Evolutionary conservation across 2,329 filamentous ascomycete genomes (phyloP).

Genomic region (Aspergillus sclerotialis): DNA sequence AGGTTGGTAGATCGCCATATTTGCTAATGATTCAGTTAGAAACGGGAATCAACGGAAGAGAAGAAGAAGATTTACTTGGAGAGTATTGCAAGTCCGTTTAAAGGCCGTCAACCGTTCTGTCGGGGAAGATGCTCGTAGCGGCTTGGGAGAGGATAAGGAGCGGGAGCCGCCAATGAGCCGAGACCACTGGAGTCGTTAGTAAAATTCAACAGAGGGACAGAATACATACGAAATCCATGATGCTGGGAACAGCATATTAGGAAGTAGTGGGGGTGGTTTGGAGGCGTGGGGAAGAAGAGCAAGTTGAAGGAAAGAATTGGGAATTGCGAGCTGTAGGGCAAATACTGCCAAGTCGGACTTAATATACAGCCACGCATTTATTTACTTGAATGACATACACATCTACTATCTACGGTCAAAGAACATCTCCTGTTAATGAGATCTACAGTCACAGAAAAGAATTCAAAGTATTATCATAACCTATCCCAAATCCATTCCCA

Average conservation of each 20-base stretch:
- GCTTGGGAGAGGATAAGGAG: constrained; percentile 39
- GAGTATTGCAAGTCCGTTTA: constrained; percentile 53
- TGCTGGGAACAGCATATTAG: constrained; percentile 22
- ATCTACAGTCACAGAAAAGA: too few species aligned
- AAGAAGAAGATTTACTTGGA: constrained; percentile 39
- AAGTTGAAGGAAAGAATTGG: constrained; percentile 4
- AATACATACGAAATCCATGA: constrained; percentile 43
- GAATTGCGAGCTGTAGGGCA: not conserved
- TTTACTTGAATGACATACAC: too few species aligned
- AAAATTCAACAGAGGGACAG: too few species aligned
- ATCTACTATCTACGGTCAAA: too few species aligned
- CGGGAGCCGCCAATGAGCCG: constrained; percentile 54
- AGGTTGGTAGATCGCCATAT: constrained; percentile 53
- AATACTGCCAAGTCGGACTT: not conserved
- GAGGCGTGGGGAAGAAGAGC: not conserved
- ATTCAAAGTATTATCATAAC: too few species aligned
- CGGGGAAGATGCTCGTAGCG: constrained; percentile 47
- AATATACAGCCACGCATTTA: too few species aligned
- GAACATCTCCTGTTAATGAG: too few species aligned
- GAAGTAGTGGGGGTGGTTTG: not conserved
- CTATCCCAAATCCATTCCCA: not conserved
- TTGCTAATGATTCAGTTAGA: constrained; percentile 35
- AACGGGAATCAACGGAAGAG: constrained; percentile 3
- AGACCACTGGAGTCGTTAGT: constrained; percentile 56
- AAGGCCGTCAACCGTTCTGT: constrained; percentile 56